These are phyloP conservation scores for Penicillium taxi DNA, from an alignment of 495 filamentous ascomycete genomes.

Conservation along the genomic window DNA sequence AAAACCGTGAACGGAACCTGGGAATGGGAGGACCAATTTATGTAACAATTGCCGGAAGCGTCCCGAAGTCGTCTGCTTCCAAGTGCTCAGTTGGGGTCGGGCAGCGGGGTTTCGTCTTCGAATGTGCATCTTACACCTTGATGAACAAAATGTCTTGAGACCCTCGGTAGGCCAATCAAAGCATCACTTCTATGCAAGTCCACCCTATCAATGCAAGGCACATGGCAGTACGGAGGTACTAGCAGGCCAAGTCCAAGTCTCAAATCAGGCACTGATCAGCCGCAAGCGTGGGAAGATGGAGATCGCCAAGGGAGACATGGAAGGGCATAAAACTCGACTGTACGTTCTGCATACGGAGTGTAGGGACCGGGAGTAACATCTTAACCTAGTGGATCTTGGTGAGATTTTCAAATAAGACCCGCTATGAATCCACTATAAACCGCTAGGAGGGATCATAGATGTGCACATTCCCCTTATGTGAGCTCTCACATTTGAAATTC, in stretches of 20 bases:
- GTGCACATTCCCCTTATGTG: slow-evolving; percentile 17
- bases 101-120: slow-evolving; percentile 13
- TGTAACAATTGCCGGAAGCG: too few species aligned
- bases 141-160: slow-evolving; percentile 14
- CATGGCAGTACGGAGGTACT: slow-evolving; percentile 26
- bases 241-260: too few species aligned
- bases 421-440: slow-evolving; percentile 10
- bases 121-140: slow-evolving; percentile 7
- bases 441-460: slow-evolving; percentile 8
- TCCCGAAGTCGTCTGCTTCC: slow-evolving; percentile 2
- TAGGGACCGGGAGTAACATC: too few species aligned
- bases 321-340: too few species aligned
- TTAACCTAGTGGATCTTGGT: slow-evolving; percentile 7
- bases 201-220: slow-evolving; percentile 24
- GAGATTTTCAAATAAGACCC: slow-evolving; percentile 14
- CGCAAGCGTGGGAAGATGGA: too few species aligned
- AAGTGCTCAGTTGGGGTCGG: slow-evolving; percentile 2
- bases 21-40: slow-evolving; percentile 16
- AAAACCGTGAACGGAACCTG: too few species aligned
- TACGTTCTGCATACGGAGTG: too few species aligned
- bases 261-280: too few species aligned
- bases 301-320: too few species aligned
- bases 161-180: slow-evolving; percentile 17
- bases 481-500: slow-evolving; percentile 16
- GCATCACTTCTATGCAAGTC: slow-evolving; percentile 7